Base-by-base conservation (phyloP, 2,329 filamentous ascomycete genomes). In the Arachnomyces sp. region DNA sequence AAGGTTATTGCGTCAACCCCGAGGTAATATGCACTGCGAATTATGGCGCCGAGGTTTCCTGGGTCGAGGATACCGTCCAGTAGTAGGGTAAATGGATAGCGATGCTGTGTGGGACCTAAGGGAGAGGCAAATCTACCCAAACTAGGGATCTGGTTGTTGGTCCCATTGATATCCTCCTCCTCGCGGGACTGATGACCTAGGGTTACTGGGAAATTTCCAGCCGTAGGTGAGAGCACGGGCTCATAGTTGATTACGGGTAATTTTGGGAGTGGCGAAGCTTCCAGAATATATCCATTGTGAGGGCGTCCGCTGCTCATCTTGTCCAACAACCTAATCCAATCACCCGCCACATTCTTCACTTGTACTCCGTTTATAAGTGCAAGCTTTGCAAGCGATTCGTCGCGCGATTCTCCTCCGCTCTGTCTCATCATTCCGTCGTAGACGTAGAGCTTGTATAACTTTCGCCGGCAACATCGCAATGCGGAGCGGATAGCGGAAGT, bases 1-100 rank as follows among this genome's bases (percentile, higher is more conserved):
- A 94, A 79, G 2, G 80, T 79, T 14, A 98, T 77, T 3, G 86
- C 89, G 40, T 89, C 85, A 4, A 86, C 82, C 15, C 90, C 90
- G n/a, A 96, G 76, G 61, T 92, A 96, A 54, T 86, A 84, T 2
- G 88, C 87, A 4, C 86, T 86, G 28, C 92, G 84, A 32, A 96
- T 73, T 44, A 96, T 90, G 15, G 82, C 87, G 31, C 92, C 92
- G 1, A 96, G 69, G 56, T 98, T 98, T 17, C 86, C 88, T 0
- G 88, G 84, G 55, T 98, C 90, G 7, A 87, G 66, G 42, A 73
- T 55, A n/a, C 62, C 62, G 39, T 68, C 63, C 7, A 68, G 59
- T 31, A 73, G 57, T 13, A 71, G 47, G 28, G 62, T 53, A 17
- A 71, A 59, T 0, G 67, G 67, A 41, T 59, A 68, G 5, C 53